phyloP scores from a whole-genome alignment of 176 grass and related monocot species.

The Elymus sibiricus region DNA sequence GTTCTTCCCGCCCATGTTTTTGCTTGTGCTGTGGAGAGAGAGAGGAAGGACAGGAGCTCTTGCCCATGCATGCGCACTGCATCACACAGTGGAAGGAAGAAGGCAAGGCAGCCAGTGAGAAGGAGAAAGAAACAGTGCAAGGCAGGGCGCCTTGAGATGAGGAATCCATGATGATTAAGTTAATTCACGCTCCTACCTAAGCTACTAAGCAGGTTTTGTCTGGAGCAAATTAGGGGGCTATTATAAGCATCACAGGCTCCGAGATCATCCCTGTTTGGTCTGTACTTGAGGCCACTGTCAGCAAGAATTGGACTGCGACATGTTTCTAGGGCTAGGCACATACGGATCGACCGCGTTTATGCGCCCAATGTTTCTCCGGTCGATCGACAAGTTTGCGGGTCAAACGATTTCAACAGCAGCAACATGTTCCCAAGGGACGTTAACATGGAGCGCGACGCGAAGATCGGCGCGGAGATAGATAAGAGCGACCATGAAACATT shows the following conservation, averaged over 20 bases:
- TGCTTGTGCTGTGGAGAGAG: not conserved
- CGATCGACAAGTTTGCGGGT: constrained; percentile 16
- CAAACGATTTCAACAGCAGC: constrained; percentile 26
- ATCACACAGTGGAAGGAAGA: not conserved
- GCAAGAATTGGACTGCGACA: not conserved
- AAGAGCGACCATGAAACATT: not conserved
- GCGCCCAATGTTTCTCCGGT: not conserved
- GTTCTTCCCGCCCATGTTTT: constrained; percentile 34
- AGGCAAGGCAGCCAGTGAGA: not conserved
- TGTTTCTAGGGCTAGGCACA: constrained; percentile 16
- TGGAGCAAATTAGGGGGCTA: not conserved
- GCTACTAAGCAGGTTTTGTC: not conserved
- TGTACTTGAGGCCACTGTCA: constrained; percentile 21
- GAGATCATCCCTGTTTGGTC: constrained; percentile 10
- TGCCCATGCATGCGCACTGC: not conserved
- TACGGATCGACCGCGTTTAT: constrained; percentile 2
- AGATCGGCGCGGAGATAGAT: constrained; percentile 15
- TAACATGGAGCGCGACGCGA: not conserved
- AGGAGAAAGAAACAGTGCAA: not conserved
- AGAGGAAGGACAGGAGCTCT: not conserved
- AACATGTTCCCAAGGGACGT: not conserved
- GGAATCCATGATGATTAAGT: not conserved
- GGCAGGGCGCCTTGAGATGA: not conserved
- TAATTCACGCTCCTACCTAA: not conserved
- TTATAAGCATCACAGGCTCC: not conserved